phyloP scores from a whole-genome alignment of 192 early-diverging fungal species.

The Coemansia sp. region DNA sequence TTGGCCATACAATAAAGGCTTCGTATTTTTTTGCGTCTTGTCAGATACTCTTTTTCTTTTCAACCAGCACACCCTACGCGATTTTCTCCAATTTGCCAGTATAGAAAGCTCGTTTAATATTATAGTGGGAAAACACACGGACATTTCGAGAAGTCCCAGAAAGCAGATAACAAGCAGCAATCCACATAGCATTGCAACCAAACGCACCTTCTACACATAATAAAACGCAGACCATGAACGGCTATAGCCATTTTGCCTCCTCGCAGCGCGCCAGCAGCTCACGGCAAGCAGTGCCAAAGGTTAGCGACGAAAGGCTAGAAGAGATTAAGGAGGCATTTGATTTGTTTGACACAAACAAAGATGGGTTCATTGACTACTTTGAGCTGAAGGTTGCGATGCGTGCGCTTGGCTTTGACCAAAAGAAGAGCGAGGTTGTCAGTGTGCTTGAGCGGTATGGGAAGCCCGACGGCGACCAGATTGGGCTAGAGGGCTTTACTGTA shows the following conservation, averaged over 20 bases:
- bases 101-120: no score
- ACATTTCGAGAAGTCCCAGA: neutral
- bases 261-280: conserved; percentile 26
- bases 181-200: neutral
- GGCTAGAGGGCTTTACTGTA: conserved; percentile 67
- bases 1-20: neutral
- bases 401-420: conserved; percentile 82
- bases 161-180: neutral
- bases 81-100: no score
- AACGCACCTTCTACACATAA: neutral
- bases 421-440: conserved; percentile 77
- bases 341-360: conserved; percentile 68
- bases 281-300: conserved; percentile 15
- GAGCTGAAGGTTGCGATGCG: conserved; percentile 86
- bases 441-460: conserved; percentile 65
- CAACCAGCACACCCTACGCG: no score
- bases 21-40: neutral
- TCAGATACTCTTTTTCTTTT: neutral
- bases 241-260: conserved; percentile 10
- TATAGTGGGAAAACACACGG: neutral
- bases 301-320: conserved; percentile 70
- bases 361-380: conserved; percentile 73
- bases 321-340: conserved; percentile 65
- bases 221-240: conserved; percentile 17
- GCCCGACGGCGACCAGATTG: conserved; percentile 57